phyloP scores from a whole-genome alignment of 2,329 filamentous ascomycete species.

The Colletotrichum musae region DNA sequence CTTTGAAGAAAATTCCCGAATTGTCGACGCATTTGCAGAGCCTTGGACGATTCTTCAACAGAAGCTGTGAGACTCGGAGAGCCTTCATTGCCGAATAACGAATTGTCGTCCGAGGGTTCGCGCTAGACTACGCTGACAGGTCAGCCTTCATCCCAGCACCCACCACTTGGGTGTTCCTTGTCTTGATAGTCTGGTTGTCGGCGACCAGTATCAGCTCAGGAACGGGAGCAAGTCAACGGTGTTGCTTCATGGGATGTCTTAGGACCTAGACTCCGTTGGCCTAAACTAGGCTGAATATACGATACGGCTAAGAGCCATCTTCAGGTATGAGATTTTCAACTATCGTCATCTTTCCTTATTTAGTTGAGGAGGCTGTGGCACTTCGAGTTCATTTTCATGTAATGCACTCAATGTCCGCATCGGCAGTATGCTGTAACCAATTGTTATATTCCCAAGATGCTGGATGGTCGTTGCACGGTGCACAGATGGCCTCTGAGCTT shows the following conservation, averaged over 20 bases:
- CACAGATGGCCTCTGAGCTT: too few relatives aligned
- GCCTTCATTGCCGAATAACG: background rate
- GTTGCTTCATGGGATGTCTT: background rate
- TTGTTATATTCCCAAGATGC: too few relatives aligned
- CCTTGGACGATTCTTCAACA: background rate
- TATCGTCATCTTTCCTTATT: too few relatives aligned
- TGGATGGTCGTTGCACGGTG: too few relatives aligned
- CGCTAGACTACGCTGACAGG: background rate
- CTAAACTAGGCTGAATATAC: background rate
- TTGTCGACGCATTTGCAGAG: background rate
- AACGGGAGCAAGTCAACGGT: background rate
- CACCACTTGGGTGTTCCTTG: conserved; percentile 32
- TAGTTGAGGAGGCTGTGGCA: too few relatives aligned
- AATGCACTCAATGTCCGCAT: too few relatives aligned
- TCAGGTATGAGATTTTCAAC: conserved; percentile 12
- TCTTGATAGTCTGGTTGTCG: background rate
- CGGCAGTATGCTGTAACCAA: too few relatives aligned
- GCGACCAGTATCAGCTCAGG: background rate
- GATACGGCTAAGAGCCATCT: background rate
- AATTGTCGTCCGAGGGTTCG: background rate
- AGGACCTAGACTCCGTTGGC: background rate
- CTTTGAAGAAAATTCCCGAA: conserved; percentile 13
- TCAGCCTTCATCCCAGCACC: conserved; percentile 34
- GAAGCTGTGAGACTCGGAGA: background rate
- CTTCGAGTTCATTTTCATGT: too few relatives aligned